phyloP scores from a whole-genome alignment of 805 yeast genomes.

The Candida insectorum region DNA sequence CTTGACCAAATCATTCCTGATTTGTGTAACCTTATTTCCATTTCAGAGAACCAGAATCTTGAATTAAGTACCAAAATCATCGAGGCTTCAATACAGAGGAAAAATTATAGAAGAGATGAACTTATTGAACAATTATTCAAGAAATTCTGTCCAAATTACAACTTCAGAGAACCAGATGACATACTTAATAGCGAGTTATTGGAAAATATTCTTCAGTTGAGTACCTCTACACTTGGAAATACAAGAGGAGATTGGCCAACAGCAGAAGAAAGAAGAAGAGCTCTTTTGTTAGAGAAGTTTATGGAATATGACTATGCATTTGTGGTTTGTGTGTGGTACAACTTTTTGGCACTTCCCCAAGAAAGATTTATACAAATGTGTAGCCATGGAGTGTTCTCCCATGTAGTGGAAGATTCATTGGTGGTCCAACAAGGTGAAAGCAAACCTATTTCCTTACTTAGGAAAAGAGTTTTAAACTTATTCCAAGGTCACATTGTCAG shows the following conservation, averaged over 20 bases:
- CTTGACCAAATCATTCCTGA: slow-evolving; percentile 66
- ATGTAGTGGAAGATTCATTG: slow-evolving; percentile 65
- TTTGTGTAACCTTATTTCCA: slow-evolving; percentile 50
- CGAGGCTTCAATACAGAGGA: slow-evolving; percentile 59
- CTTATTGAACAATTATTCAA: slow-evolving; percentile 46
- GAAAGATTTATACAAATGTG: slow-evolving; percentile 71
- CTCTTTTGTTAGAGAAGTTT: slow-evolving; percentile 69
- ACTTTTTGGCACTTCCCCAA: slow-evolving; percentile 56
- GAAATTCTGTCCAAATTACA: slow-evolving; percentile 41
- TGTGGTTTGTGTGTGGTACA: slow-evolving; percentile 54
- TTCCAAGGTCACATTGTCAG: slow-evolving; percentile 53
- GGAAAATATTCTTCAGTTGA: slow-evolving; percentile 64
- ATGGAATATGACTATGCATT: slow-evolving; percentile 65
- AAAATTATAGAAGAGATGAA: slow-evolving; percentile 57
- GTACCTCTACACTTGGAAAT: slow-evolving; percentile 74
- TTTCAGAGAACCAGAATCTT: slow-evolving; percentile 56
- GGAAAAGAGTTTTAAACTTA: slow-evolving; percentile 68
- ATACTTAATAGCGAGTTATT: slow-evolving; percentile 40
- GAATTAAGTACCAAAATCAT: slow-evolving; percentile 66
- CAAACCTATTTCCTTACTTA: slow-evolving; percentile 46
- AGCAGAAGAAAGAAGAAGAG: slow-evolving; percentile 78
- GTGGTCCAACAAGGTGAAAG: slow-evolving; percentile 44
- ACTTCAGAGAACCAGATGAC: slow-evolving; percentile 14
- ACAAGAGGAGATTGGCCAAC: slow-evolving; percentile 91
- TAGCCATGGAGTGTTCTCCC: slow-evolving; percentile 86